Conservation (phyloP, 371 early-diverging fungal species). For the Batkoa obscura region DNA sequence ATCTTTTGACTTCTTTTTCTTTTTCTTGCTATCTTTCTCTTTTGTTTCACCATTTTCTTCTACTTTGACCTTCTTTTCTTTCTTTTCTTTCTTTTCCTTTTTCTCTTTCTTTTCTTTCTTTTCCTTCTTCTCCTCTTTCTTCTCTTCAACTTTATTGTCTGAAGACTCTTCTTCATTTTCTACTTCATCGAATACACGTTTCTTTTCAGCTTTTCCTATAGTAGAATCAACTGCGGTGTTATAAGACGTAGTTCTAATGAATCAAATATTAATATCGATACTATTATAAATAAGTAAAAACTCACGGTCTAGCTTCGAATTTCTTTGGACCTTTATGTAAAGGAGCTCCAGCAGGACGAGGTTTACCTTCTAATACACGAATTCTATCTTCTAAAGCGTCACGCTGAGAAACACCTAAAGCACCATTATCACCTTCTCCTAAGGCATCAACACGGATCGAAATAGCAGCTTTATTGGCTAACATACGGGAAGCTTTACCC, state of each 20-base stretch:
- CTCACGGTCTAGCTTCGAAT: constrained; percentile 27
- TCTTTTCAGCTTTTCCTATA: constrained; percentile 12
- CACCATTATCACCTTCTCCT: constrained; percentile 62
- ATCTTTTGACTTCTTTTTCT: not conserved
- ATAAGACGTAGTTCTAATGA: constrained; percentile 11
- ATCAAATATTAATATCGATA: not conserved
- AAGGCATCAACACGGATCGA: constrained; percentile 90
- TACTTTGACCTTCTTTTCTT: constrained; percentile 8
- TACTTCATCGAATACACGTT: constrained; percentile 6
- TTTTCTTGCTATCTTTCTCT: not conserved
- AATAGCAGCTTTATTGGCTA: constrained; percentile 85
- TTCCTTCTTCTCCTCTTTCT: constrained; percentile 12
- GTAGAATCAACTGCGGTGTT: constrained; percentile 21
- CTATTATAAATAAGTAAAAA: constrained; percentile 15
- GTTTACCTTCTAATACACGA: constrained; percentile 53
- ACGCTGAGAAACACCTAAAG: constrained; percentile 67
- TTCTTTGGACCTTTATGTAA: constrained; percentile 49
- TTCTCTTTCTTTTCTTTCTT: constrained; percentile 7
- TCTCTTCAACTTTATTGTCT: constrained; percentile 9
- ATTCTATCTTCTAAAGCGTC: constrained; percentile 73
- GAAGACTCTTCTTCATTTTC: constrained; percentile 13
- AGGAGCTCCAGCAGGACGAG: constrained; percentile 26
- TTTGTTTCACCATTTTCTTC: not conserved
- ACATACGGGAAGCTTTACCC: constrained; percentile 76
- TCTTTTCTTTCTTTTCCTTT: constrained; percentile 8